A percentile compares a stretch with the other conserved stretches of the same genome.
phyloP scores from a whole-genome alignment of 1,284 basidiomycete species.

The Irpex sp. region DNA sequence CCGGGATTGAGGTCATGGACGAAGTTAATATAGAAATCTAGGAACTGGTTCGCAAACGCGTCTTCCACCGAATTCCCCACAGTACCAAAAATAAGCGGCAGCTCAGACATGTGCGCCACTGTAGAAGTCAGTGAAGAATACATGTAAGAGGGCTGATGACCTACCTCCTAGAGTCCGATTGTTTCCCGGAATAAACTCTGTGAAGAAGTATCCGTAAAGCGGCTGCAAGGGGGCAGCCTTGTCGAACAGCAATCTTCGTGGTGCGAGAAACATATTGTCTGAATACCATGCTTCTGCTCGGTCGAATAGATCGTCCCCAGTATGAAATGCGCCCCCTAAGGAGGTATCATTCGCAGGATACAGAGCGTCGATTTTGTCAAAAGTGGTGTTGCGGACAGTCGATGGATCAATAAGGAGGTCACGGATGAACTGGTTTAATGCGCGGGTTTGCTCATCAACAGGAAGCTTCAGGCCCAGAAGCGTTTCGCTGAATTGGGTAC shows the following conservation, averaged over 20 bases:
- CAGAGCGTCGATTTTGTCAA: conserved; percentile 33
- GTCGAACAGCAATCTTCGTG: conserved; percentile 46
- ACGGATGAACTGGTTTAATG: conserved; percentile 43
- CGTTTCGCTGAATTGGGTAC: conserved; percentile 37
- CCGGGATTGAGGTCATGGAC: conserved; percentile 21
- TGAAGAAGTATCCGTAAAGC: conserved; percentile 52
- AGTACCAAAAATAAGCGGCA: conserved; percentile 19
- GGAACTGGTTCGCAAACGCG: conserved; percentile 18
- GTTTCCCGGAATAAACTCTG: conserved; percentile 33
- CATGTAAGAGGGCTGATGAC: not conserved
- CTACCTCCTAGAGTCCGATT: conserved; percentile 1
- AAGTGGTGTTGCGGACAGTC: conserved; percentile 37
- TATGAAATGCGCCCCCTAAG: conserved; percentile 48
- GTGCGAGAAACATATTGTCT: conserved; percentile 50
- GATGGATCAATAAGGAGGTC: conserved; percentile 46
- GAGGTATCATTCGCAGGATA: conserved; percentile 47
- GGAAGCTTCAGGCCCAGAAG: conserved; percentile 34
- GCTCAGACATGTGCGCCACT: conserved; percentile 19
- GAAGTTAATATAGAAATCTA: conserved; percentile 22
- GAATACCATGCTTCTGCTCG: conserved; percentile 53
- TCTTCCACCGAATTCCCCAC: conserved; percentile 13
- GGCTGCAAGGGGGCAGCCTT: conserved; percentile 44
- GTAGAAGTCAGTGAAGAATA: not conserved
- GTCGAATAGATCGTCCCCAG: conserved; percentile 57
- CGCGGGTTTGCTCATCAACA: conserved; percentile 32